Percentiles rank a stretch among this genome's conserved stretches.
Conservation (phyloP, 2,329 filamentous ascomycete species). For the Thermothelomyces thermophilus region DNA sequence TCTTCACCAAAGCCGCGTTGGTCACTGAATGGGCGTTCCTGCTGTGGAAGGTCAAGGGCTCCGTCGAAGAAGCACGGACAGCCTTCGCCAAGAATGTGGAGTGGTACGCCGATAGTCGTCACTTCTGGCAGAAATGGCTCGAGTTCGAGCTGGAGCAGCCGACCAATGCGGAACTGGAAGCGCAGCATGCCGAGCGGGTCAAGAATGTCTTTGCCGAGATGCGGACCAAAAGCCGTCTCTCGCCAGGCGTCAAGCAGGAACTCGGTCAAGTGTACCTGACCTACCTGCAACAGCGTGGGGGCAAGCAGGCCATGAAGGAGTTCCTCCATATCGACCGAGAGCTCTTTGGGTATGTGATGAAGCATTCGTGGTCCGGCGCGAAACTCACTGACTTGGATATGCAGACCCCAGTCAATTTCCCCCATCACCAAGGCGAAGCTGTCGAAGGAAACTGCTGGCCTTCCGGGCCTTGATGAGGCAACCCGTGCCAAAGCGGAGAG, state of each 20-base stretch:
- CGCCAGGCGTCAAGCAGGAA: slow-evolving; percentile 61
- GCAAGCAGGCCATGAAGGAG: slow-evolving; percentile 76
- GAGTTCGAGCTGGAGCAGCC: slow-evolving; percentile 84
- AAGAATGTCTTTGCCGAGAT: slow-evolving; percentile 74
- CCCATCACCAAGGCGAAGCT: slow-evolving; percentile 34
- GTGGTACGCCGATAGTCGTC: slow-evolving; percentile 75
- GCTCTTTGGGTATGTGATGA: slow-evolving; percentile 67
- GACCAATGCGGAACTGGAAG: slow-evolving; percentile 56
- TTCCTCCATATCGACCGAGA: slow-evolving; percentile 78
- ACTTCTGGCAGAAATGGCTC: slow-evolving; percentile 88
- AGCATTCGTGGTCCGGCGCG: background rate
- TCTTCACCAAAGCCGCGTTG: slow-evolving; percentile 77
- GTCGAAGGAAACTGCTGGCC: slow-evolving; percentile 42
- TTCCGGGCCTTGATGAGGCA: slow-evolving; percentile 44
- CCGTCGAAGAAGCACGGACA: slow-evolving; percentile 70
- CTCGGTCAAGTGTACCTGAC: slow-evolving; percentile 72
- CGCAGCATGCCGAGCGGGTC: slow-evolving; percentile 63
- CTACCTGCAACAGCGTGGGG: slow-evolving; percentile 77
- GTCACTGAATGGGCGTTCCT: slow-evolving; percentile 84
- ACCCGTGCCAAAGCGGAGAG: slow-evolving; percentile 46
- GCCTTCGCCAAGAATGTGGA: slow-evolving; percentile 78
- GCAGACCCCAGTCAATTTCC: slow-evolving; percentile 42
- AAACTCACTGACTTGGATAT: background rate
- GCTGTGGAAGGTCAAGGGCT: slow-evolving; percentile 81
- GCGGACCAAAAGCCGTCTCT: slow-evolving; percentile 64